Conservation (phyloP, 1,284 basidiomycete genomes). For the Rugosomyces carneus region DNA sequence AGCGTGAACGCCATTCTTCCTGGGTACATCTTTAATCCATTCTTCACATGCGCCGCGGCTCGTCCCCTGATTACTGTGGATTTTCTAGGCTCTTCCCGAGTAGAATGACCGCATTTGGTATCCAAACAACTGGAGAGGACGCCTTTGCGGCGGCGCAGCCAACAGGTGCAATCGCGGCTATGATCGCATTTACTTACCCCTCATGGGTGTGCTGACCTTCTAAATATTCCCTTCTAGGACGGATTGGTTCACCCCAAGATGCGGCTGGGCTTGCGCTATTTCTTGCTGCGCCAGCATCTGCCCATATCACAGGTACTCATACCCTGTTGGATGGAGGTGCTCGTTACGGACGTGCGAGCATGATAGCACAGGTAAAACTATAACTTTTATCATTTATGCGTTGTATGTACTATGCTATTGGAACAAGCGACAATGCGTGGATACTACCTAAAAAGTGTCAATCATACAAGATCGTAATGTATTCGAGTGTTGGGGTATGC, state of each 20-base stretch:
- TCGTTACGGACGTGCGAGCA: slow-evolving; percentile 25
- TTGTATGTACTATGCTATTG: no score
- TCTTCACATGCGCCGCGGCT: neutral
- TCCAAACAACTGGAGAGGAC: slow-evolving; percentile 54
- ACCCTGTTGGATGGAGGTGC: slow-evolving; percentile 68
- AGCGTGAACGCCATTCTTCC: slow-evolving; percentile 85
- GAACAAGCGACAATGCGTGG: no score
- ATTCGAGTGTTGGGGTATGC: neutral
- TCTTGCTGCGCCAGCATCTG: slow-evolving; percentile 63
- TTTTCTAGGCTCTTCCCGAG: slow-evolving; percentile 67
- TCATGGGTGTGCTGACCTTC: neutral
- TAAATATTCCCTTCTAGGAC: slow-evolving; percentile 34
- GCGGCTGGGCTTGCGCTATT: slow-evolving; percentile 74
- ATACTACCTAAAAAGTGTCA: neutral
- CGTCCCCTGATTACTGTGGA: neutral
- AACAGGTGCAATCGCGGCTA: slow-evolving; percentile 39
- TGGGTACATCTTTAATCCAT: slow-evolving; percentile 36
- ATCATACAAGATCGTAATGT: neutral
- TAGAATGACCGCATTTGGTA: slow-evolving; percentile 80
- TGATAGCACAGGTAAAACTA: slow-evolving; percentile 24
- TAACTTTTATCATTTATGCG: neutral
- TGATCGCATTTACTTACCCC: neutral
- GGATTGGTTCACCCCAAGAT: slow-evolving; percentile 64
- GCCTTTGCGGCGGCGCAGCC: slow-evolving; percentile 49
- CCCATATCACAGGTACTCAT: slow-evolving; percentile 71